Evolutionary conservation across 2,329 filamentous ascomycete species (phyloP).

Genomic region (Sporothrix phasma): DNA sequence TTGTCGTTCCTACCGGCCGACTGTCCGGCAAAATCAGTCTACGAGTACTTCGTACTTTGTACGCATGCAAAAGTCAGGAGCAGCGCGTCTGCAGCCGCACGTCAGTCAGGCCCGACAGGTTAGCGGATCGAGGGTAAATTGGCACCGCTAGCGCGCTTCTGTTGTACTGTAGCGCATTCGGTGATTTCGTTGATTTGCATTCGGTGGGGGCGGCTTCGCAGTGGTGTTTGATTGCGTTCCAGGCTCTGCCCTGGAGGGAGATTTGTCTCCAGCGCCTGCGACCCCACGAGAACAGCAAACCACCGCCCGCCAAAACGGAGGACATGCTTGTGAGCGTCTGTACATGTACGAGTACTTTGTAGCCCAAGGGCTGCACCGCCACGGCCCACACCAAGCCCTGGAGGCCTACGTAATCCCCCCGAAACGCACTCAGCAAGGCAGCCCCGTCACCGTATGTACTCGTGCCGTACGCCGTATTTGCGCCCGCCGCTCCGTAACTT

Average conservation of each 20-base stretch:
- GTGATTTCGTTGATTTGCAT: not conserved
- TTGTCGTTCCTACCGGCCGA: too few species aligned
- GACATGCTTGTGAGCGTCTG: not conserved
- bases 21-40: not conserved
- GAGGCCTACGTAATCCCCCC: too few species aligned
- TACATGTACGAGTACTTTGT: too few species aligned
- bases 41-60: not conserved
- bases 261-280: not conserved
- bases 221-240: too few species aligned
- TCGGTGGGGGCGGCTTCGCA: too few species aligned
- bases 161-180: not conserved
- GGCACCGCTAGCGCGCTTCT: not conserved
- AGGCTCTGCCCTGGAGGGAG: not conserved
- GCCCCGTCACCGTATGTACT: too few species aligned
- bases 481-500: not conserved
- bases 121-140: not conserved
- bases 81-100: not conserved
- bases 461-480: too few species aligned
- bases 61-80: not conserved
- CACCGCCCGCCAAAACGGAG: slow-evolving; percentile 1
- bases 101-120: not conserved
- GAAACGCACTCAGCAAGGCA: too few species aligned
- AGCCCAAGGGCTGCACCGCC: too few species aligned
- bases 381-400: not conserved
- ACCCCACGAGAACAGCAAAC: not conserved